Evolutionary conservation across 1,139 yeast species (phyloP).

Genomic region (Diutina catenulata): DNA sequence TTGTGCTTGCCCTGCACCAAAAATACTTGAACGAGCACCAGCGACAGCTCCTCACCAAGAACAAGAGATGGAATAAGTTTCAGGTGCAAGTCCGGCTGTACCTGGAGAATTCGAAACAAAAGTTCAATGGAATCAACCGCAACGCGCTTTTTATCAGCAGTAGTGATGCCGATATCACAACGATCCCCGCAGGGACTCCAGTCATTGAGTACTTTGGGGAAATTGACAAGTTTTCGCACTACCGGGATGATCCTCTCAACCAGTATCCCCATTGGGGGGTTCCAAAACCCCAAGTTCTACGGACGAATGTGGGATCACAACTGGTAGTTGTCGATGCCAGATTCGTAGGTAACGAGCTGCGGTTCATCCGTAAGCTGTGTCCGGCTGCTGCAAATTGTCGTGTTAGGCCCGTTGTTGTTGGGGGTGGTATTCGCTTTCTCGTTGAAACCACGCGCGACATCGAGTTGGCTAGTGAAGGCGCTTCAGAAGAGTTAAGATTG

Average conservation of each 20-base stretch:
- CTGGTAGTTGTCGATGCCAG: conserved; percentile 63
- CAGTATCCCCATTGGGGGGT: conserved; percentile 78
- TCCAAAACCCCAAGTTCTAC: conserved; percentile 60
- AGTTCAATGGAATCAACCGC: conserved; percentile 64
- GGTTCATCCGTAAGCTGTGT: conserved; percentile 72
- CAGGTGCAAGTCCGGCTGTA: conserved; percentile 31
- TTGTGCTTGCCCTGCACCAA: conserved; percentile 23
- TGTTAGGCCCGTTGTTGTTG: conserved; percentile 37
- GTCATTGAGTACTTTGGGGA: conserved; percentile 68
- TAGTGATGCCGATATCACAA: conserved; percentile 2
- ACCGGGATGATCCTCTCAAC: conserved; percentile 53
- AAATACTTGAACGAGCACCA: conserved; percentile 16
- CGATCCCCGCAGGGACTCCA: conserved; percentile 37
- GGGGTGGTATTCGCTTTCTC: conserved; percentile 25
- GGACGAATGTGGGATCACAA: conserved; percentile 28
- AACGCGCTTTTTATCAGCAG: conserved; percentile 45
- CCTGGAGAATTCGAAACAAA: conserved; percentile 45
- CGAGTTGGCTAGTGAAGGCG: conserved; percentile 14
- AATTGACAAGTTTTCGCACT: conserved; percentile 49
- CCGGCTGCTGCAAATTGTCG: conserved; percentile 54
- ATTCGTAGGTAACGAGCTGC: conserved; percentile 60
- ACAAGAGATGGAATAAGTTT: conserved; percentile 16
- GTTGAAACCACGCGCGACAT: conserved; percentile 50
- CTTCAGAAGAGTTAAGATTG: conserved; percentile 52
- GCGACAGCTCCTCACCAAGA: conserved; percentile 15